Evolutionary conservation across 73 alveolate genomes (phyloP), one percentile per base, ranked within the genome.

Genomic region (Diophrys appendiculata): DNA sequence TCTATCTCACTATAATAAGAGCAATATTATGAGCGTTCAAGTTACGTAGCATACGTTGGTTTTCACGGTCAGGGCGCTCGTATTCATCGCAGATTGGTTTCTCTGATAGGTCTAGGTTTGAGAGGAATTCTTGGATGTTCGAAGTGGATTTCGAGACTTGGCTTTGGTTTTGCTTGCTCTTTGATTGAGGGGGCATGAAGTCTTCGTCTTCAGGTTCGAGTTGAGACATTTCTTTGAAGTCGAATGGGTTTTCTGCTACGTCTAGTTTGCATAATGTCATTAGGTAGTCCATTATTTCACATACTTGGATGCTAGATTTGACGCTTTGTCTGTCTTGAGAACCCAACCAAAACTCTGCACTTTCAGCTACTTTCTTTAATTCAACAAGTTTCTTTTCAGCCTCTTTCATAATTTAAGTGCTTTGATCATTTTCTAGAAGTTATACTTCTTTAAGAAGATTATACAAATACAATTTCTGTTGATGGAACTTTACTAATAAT

Each of bases 311-410:
- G 0, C 69, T 2, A 3, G 54, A 29, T 5, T 24, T 28, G n/a
- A 60, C 29, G 2, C 77, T 29, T 1, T 76, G 76, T 3, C 67
- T 31, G 27, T 76, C 77, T 52, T 33, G 3, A 2, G 22, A 33
- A 1, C 85, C 85, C 29, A 76, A 52, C 85, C 85, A 76, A 34
- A 76, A 76, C 54, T 76, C 85, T 64, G 85, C 69, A 33, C 60
- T 76, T 34, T 76, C 76, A 2, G 85, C 85, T 35, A 65, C 29
- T 29, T 65, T 53, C 52, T 73, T 56, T 33, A 76, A 71, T 30
- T 76, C 54, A 23, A 29, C 29, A 13, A 76, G 56, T 18, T 56
- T 64, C 13, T 64, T 73, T 23, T 64, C 78, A 1, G 69, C 71
- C 2, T n/a, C 60, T 25, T 65, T 65, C 33, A 76, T 29, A n/a